Percentiles rank a stretch among this genome's conserved stretches.
phyloP scores from a whole-genome alignment of 139 green algal species.

The Zygnema cylindricum region DNA sequence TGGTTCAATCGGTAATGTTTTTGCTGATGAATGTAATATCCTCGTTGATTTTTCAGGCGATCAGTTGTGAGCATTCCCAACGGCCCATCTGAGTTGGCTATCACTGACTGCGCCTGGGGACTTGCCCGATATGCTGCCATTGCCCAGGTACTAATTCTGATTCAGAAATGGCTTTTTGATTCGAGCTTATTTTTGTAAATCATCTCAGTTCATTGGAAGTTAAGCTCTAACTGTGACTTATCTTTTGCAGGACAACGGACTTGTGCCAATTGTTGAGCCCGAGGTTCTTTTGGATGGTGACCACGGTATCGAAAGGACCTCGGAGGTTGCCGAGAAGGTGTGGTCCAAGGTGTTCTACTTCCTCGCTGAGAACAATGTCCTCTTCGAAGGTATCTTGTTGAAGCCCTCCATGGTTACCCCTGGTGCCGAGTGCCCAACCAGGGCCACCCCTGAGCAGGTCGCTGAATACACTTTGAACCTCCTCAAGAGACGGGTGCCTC shows the following conservation, averaged over 20 bases:
- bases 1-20: too few species aligned
- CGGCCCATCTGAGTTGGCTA: conserved; percentile 78
- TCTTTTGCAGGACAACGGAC: conserved; percentile 71
- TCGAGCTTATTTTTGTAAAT: not conserved
- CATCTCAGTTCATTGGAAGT: not conserved
- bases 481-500: conserved; percentile 93
- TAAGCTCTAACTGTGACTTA: not conserved
- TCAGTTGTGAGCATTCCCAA: conserved; percentile 90
- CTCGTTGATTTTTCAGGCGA: conserved; percentile 60
- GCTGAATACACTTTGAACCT: conserved; percentile 94
- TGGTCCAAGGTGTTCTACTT: conserved; percentile 99
- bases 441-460: conserved; percentile 81
- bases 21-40: too few species aligned
- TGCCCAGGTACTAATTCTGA: conserved; percentile 71
- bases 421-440: conserved; percentile 86
- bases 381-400: conserved; percentile 99
- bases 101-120: conserved; percentile 92
- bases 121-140: conserved; percentile 97
- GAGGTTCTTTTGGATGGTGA: conserved; percentile 95
- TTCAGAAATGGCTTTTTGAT: not conserved
- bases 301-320: conserved; percentile 88
- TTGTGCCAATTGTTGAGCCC: conserved; percentile 98
- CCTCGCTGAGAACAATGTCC: conserved; percentile 92
- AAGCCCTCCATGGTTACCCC: conserved; percentile 99
- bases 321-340: conserved; percentile 78